phyloP scores from a whole-genome alignment of 257 asterid genomes.

The Solanum etuberosum region DNA sequence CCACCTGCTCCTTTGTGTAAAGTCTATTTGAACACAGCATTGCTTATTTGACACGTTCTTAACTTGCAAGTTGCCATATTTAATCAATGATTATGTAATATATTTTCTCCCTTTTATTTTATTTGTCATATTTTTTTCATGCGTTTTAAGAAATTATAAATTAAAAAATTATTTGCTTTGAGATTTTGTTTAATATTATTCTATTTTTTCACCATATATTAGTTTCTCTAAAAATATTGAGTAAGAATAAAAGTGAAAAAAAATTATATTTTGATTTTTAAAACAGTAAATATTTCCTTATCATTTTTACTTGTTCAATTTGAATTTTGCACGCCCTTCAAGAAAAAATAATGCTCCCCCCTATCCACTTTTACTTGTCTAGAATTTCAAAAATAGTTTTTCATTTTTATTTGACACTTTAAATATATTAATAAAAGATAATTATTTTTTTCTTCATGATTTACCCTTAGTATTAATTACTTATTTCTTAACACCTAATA shows the following conservation, averaged over 20 bases:
- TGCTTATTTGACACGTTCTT: not conserved
- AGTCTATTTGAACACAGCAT: not conserved
- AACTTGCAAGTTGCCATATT: not conserved
- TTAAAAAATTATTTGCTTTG: not conserved
- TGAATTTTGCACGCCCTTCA: not conserved
- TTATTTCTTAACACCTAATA: too few species aligned
- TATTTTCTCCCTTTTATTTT: not conserved
- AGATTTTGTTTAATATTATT: not conserved
- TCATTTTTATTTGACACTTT: too few species aligned
- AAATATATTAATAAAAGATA: too few species aligned
- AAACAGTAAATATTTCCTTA: too few species aligned
- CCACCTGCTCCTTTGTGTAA: not conserved
- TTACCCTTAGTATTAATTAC: not conserved
- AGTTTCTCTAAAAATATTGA: too few species aligned
- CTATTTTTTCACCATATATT: not conserved
- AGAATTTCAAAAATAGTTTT: too few species aligned
- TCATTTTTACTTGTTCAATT: too few species aligned
- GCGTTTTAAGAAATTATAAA: too few species aligned
- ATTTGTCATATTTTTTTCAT: rapidly evolving
- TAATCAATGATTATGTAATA: not conserved
- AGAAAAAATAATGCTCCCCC: too few species aligned
- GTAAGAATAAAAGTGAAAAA: not conserved
- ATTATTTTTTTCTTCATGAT: too few species aligned
- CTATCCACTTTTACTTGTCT: rapidly evolving
- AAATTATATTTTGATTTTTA: too few species aligned